phyloP scores from a whole-genome alignment of 192 early-diverging fungal genomes.

The Umbelopsis ramanniana region DNA sequence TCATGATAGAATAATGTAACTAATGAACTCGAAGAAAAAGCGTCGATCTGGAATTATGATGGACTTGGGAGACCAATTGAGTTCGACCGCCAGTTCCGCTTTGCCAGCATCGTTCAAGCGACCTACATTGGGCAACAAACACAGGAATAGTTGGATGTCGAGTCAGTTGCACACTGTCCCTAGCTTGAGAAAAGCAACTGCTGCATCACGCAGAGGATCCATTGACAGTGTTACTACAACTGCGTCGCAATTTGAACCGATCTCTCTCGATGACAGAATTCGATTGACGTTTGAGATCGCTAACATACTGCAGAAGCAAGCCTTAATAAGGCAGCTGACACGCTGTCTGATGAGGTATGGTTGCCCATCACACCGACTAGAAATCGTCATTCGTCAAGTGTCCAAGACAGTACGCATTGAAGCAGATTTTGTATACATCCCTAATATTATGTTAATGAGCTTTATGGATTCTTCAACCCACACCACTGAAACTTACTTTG shows the following conservation, averaged over 20 bases:
- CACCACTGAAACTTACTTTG: conserved; percentile 69
- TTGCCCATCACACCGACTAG: conserved; percentile 64
- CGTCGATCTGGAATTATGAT: not conserved
- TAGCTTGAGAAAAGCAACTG: conserved; percentile 28
- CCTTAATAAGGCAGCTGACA: conserved; percentile 58
- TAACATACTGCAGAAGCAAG: conserved; percentile 65
- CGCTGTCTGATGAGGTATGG: conserved; percentile 69
- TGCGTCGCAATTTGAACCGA: conserved; percentile 3
- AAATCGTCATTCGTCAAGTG: conserved; percentile 58
- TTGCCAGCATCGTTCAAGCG: not conserved
- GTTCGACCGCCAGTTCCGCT: not conserved
- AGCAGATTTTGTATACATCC: conserved; percentile 63
- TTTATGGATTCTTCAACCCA: conserved; percentile 72
- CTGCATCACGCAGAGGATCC: conserved; percentile 6
- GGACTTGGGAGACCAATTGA: not conserved
- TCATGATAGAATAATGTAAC: not conserved
- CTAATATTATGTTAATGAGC: conserved; percentile 67
- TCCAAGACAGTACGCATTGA: conserved; percentile 60
- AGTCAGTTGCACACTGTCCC: conserved; percentile 33
- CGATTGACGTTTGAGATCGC: conserved; percentile 53
- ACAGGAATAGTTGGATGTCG: conserved; percentile 7
- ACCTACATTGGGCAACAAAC: not conserved
- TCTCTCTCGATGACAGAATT: conserved; percentile 44
- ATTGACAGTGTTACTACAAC: conserved; percentile 14
- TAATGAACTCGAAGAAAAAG: not conserved